These are phyloP conservation scores for Serendipita indica DNA, from an alignment of 768 basidiomycete species.

Conservation along the genomic window DNA sequence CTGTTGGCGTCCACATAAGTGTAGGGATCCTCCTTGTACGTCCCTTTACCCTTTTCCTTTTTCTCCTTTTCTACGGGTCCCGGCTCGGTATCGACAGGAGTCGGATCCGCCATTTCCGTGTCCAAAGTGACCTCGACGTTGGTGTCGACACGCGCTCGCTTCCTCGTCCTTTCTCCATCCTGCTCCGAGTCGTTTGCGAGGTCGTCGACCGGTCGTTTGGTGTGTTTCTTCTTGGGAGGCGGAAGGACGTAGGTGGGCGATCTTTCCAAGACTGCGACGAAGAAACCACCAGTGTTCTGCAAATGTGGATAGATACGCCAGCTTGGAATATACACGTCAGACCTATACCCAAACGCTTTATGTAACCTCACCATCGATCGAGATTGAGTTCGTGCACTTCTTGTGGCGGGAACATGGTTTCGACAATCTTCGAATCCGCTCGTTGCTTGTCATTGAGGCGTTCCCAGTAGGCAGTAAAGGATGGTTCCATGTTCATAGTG, in stretches of 20 bases:
- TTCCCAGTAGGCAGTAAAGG: constrained; percentile 45
- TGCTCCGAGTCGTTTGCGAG: not conserved
- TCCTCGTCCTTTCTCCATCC: not conserved
- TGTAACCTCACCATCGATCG: constrained; percentile 47
- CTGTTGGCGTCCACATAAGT: constrained; percentile 63
- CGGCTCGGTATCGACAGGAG: constrained; percentile 38
- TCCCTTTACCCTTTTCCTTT: constrained; percentile 19
- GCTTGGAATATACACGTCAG: constrained; percentile 27
- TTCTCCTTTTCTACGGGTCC: constrained; percentile 20
- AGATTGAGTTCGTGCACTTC: constrained; percentile 48
- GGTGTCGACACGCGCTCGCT: not conserved
- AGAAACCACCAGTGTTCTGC: constrained; percentile 95
- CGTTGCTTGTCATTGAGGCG: constrained; percentile 35
- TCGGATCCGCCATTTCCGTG: constrained; percentile 27
- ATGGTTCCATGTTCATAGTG: constrained; percentile 30
- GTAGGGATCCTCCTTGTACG: constrained; percentile 84
- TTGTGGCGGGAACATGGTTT: constrained; percentile 65
- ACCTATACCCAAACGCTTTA: not conserved
- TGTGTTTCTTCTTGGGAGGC: not conserved
- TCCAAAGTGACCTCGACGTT: constrained; percentile 18
- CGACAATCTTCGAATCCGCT: constrained; percentile 44
- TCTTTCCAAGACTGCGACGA: constrained; percentile 71
- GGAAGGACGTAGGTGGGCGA: constrained; percentile 10
- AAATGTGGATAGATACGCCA: constrained; percentile 87
- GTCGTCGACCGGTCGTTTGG: not conserved